Evolutionary conservation across 2,329 filamentous ascomycete species (phyloP).

Genomic region (Ascosphaera acerosa): DNA sequence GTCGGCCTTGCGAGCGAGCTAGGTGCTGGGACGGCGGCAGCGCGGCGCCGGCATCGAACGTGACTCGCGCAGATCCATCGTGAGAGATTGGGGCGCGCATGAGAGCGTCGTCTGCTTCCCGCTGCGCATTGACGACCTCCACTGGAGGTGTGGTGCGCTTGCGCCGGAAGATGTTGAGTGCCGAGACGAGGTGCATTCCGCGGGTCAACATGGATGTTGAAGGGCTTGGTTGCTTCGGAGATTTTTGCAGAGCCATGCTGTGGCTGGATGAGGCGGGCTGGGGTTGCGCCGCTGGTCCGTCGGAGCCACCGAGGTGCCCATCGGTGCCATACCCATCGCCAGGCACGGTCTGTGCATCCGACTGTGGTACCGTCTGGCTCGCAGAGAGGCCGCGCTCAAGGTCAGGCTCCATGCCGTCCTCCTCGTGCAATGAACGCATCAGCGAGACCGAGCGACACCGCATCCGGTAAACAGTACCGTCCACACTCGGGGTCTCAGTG

Average conservation of each 20-base stretch:
- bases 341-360: too few relatives aligned
- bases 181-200: constrained; percentile 10
- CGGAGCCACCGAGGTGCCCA: too few relatives aligned
- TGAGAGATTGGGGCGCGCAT: background rate
- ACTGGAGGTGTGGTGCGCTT: constrained; percentile 31
- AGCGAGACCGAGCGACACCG: constrained; percentile 29
- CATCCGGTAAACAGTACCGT: constrained; percentile 38
- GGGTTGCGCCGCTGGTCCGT: too few relatives aligned
- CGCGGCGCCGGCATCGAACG: background rate
- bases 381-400: constrained; percentile 4
- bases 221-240: background rate
- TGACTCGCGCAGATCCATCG: background rate
- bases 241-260: constrained; percentile 6
- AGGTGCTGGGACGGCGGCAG: background rate
- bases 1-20: background rate
- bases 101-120: background rate
- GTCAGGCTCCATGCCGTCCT: constrained; percentile 8
- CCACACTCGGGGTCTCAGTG: constrained; percentile 32
- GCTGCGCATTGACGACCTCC: constrained; percentile 31
- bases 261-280: background rate
- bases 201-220: background rate
- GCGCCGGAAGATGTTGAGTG: constrained; percentile 32
- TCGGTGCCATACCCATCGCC: too few relatives aligned
- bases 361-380: too few relatives aligned
- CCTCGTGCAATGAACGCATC: constrained; percentile 8